Conservation (phyloP, 1,139 yeast species). For the Hemisphaericaspora xylanilytica region DNA sequence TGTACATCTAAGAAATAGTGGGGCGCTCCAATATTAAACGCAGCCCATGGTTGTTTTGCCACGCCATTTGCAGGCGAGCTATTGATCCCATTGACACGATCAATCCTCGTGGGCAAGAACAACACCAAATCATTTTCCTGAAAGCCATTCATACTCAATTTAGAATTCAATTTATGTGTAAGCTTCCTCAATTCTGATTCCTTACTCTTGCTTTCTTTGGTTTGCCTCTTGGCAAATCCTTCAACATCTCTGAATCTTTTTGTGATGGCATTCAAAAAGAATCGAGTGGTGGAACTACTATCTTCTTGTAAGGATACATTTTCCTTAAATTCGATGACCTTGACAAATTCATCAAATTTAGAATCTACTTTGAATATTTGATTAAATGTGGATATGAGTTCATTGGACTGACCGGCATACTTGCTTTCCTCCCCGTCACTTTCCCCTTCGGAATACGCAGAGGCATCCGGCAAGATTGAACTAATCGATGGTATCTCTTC, state of each 20-base stretch:
- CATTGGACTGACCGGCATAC: constrained; percentile 18
- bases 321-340: constrained; percentile 34
- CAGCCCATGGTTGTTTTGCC: constrained; percentile 73
- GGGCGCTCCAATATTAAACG: constrained; percentile 79
- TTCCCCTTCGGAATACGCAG: constrained; percentile 7
- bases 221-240: constrained; percentile 80
- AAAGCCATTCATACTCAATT: constrained; percentile 67
- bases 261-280: constrained; percentile 64
- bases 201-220: constrained; percentile 65
- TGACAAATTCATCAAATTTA: constrained; percentile 26
- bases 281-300: constrained; percentile 23
- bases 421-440: constrained; percentile 11
- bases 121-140: constrained; percentile 71
- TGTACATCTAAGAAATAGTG: constrained; percentile 58
- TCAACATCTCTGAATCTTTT: constrained; percentile 88
- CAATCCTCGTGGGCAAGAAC: constrained; percentile 72
- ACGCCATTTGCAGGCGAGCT: constrained; percentile 15
- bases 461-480: constrained; percentile 15
- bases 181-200: constrained; percentile 43
- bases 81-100: constrained; percentile 20
- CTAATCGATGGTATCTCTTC: constrained; percentile 23
- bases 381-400: constrained; percentile 20
- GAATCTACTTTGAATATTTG: constrained; percentile 19
- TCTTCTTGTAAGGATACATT: constrained; percentile 32
- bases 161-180: constrained; percentile 38